Evolutionary conservation across 169 alveolate species (phyloP), one percentile per base, ranked within the genome.

Genomic region (Cryptosporidium bovis): DNA sequence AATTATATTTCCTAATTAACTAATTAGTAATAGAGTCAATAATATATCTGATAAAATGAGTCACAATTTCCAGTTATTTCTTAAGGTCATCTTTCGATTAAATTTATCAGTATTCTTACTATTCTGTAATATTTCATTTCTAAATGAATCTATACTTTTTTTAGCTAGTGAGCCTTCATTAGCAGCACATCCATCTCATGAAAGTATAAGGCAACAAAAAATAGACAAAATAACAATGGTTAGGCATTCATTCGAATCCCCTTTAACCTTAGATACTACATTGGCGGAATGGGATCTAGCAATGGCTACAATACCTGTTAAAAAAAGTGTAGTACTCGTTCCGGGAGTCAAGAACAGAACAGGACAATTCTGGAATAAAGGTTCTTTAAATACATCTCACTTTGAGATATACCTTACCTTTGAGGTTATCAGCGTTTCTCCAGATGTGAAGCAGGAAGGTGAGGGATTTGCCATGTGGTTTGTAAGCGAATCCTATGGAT

Each of bases 381-480:
- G 68, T 44, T 91, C 94, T 16, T 40, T 91, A 40, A 69, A 71
- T 50, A 91, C 94, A 20, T 65, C 82, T 27, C 90, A 91, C 65
- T 91, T 90, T 53, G 93, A 91, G 56, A 83, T 91, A 48, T 60
- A 58, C 64, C 71, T 91, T 60, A 90, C 90, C 29, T 91, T 91
- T 56, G 91, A 84, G 8, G 92, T 91, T 34, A 65, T 66, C 27
- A 92, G 93, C 1, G 50, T 36, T 31, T 71, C 83, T 46, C 40
- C 51, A 15, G 36, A 31, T 12, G 34, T 82, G 5, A 31, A 50
- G 48, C 69, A 82, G 50, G 48, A 40, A 1, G 91, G 91, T 6
- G 91, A 91, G 62, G 94, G 94, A 0, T 90, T 91, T 29, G 94
- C 94, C 16, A 71, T 91, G 55, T 91, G 94, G 94, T 83, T 62